Conservation (phyloP, 1,284 basidiomycete genomes). For the Takashimella koratensis region DNA sequence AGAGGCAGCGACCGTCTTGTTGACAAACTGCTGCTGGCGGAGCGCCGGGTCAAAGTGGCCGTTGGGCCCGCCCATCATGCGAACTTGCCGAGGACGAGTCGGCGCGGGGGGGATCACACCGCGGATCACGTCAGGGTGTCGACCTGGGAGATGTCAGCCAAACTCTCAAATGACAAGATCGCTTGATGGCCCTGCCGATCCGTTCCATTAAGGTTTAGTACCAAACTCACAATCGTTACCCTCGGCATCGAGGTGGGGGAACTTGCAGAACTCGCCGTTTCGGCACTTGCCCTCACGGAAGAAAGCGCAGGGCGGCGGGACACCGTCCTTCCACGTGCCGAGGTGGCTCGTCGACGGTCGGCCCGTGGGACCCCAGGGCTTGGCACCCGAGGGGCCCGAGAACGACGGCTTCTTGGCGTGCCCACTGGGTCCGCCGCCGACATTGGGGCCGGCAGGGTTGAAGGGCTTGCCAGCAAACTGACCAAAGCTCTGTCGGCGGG, state of each 20-base stretch:
- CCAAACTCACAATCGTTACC: constrained; percentile 43
- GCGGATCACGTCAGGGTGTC: constrained; percentile 47
- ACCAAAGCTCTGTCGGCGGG: constrained; percentile 17
- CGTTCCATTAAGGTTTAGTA: too few relatives aligned
- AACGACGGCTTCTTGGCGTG: constrained; percentile 47
- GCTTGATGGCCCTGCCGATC: too few relatives aligned
- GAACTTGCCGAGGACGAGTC: constrained; percentile 24
- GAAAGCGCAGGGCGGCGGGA: constrained; percentile 47
- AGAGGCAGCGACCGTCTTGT: constrained; percentile 12
- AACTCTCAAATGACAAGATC: too few relatives aligned
- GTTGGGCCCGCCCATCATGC: constrained; percentile 21
- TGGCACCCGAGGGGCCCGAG: constrained; percentile 32
- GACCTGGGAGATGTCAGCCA: constrained; percentile 16
- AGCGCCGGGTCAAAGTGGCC: constrained; percentile 24
- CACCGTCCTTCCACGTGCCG: constrained; percentile 48
- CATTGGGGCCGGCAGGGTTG: constrained; percentile 18
- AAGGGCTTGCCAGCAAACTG: constrained; percentile 15
- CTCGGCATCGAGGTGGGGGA: constrained; percentile 46
- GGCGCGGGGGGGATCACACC: constrained; percentile 42
- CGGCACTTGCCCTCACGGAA: constrained; percentile 47
- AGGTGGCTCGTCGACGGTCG: constrained; percentile 24
- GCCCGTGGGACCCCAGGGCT: constrained; percentile 24
- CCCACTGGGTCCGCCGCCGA: constrained; percentile 3
- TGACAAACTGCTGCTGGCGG: constrained; percentile 28
- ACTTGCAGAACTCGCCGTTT: constrained; percentile 49